phyloP scores from a whole-genome alignment of 1,284 basidiomycete genomes.

The Macrocybe sp. region DNA sequence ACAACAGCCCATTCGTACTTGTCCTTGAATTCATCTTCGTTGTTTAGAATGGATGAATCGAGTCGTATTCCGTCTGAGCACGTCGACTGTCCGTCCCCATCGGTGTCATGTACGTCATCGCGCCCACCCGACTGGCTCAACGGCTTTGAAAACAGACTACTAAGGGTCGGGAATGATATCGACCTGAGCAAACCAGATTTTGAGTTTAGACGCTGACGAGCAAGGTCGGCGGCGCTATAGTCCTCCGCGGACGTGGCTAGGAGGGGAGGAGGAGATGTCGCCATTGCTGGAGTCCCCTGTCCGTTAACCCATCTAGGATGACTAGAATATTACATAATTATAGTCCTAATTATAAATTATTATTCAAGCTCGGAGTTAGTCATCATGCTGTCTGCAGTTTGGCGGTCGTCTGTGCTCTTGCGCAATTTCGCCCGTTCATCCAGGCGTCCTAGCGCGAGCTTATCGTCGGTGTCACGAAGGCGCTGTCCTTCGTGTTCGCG shows the following conservation, averaged over 20 bases:
- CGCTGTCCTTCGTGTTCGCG: constrained; percentile 57
- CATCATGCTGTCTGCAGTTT: too few species aligned
- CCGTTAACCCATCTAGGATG: too few species aligned
- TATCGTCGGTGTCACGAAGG: too few species aligned
- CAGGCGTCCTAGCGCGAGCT: constrained; percentile 2
- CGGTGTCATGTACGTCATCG: too few species aligned
- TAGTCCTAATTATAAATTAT: too few species aligned
- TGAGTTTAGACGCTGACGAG: constrained; percentile 36
- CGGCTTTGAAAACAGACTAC: neutral
- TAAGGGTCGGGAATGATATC: constrained; percentile 26
- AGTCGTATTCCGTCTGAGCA: constrained; percentile 26
- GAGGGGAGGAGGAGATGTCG: constrained; percentile 10
- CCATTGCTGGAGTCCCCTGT: neutral
- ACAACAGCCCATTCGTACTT: constrained; percentile 71
- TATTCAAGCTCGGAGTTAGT: too few species aligned
- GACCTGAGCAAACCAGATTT: constrained; percentile 26
- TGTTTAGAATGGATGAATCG: constrained; percentile 22
- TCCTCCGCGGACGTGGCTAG: constrained; percentile 13
- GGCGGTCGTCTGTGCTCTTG: too few species aligned
- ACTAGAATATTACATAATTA: too few species aligned
- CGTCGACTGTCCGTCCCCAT: too few species aligned
- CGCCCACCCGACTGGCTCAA: neutral
- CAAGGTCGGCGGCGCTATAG: constrained; percentile 31
- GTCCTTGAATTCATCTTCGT: constrained; percentile 35
- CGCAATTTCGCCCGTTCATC: constrained; percentile 4